Evolutionary conservation across 164 flowering plant genomes (phyloP).

Genomic region (Magnolia kwangsiensis): DNA sequence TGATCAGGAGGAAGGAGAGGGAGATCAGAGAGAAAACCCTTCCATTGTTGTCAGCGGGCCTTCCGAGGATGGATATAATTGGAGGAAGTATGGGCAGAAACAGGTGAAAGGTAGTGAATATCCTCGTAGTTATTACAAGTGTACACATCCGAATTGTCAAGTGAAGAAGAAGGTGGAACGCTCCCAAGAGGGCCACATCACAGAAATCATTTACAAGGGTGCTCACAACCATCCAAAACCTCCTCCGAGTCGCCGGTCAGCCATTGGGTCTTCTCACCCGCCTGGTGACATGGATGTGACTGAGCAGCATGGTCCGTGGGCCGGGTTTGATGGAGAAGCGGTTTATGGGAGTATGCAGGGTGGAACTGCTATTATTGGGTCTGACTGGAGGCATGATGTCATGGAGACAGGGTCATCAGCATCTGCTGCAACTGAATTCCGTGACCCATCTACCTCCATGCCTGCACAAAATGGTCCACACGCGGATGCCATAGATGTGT

Average conservation of each 20-base stretch:
- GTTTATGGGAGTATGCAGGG: slow-evolving; percentile 39
- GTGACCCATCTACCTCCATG: slow-evolving; percentile 36
- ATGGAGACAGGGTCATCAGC: slow-evolving; percentile 52
- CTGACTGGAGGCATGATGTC: slow-evolving; percentile 53
- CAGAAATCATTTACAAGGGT: slow-evolving; percentile 89
- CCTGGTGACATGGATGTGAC: slow-evolving; percentile 38
- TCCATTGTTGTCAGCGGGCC: slow-evolving; percentile 31
- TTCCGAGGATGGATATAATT: slow-evolving; percentile 80
- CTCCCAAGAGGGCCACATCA: slow-evolving; percentile 78
- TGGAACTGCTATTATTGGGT: slow-evolving; percentile 24
- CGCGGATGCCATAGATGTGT: slow-evolving; percentile 54
- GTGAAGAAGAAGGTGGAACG: slow-evolving; percentile 94
- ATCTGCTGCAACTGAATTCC: slow-evolving; percentile 37
- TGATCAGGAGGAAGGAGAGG: slow-evolving; percentile 57
- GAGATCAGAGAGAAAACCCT: slow-evolving; percentile 45
- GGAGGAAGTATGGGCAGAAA: slow-evolving; percentile 96
- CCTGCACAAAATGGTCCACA: slow-evolving; percentile 41
- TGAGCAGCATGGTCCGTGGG: slow-evolving; percentile 34
- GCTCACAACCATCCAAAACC: slow-evolving; percentile 87
- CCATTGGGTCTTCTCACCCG: slow-evolving; percentile 48
- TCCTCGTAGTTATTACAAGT: slow-evolving; percentile 85
- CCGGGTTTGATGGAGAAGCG: slow-evolving; percentile 34
- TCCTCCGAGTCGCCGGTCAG: slow-evolving; percentile 54
- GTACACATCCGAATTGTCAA: slow-evolving; percentile 79
- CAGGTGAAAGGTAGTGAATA: slow-evolving; percentile 91